A percentile compares a stretch with the other conserved stretches of the same genome.
Evolutionary conservation across 176 grass and related monocot genomes (phyloP).

Genomic region (Bothriochloa decipiens): DNA sequence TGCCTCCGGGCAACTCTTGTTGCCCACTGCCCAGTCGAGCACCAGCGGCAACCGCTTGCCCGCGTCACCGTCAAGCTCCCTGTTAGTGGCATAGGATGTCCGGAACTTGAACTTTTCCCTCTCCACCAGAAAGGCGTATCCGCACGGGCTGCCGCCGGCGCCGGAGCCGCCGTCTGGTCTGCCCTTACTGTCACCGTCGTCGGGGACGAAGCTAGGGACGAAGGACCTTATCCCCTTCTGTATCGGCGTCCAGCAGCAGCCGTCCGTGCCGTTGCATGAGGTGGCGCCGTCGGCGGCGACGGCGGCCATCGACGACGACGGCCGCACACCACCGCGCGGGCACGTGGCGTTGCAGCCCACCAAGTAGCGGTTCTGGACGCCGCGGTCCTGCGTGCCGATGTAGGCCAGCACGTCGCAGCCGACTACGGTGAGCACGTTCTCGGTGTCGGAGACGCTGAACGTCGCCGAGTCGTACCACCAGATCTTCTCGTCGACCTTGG

Average conservation of each 20-base stretch:
- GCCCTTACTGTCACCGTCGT: too few species aligned
- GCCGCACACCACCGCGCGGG: neutral
- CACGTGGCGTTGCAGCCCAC: slow-evolving; percentile 21
- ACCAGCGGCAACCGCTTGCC: slow-evolving; percentile 11
- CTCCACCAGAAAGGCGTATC: slow-evolving; percentile 52
- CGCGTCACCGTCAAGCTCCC: neutral
- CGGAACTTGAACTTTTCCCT: slow-evolving; percentile 34
- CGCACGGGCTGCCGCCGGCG: slow-evolving; percentile 25
- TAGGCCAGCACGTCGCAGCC: slow-evolving; percentile 53
- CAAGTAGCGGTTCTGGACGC: neutral
- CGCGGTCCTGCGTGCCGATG: neutral
- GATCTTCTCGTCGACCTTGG: neutral
- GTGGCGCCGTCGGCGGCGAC: neutral
- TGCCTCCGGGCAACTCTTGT: slow-evolving; percentile 37
- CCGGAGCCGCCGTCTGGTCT: neutral
- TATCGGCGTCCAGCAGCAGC: slow-evolving; percentile 56
- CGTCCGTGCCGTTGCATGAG: slow-evolving; percentile 41
- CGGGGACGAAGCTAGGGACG: neutral
- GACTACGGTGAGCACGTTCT: slow-evolving; percentile 57
- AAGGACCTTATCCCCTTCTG: slow-evolving; percentile 32
- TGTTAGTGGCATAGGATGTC: neutral
- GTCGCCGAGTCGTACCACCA: neutral
- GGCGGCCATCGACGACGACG: too few species aligned
- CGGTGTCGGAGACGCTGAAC: neutral
- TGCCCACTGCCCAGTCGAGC: slow-evolving; percentile 55